Conservation (phyloP, 2,329 filamentous ascomycete species). For the Zymoseptoria tritici region DNA sequence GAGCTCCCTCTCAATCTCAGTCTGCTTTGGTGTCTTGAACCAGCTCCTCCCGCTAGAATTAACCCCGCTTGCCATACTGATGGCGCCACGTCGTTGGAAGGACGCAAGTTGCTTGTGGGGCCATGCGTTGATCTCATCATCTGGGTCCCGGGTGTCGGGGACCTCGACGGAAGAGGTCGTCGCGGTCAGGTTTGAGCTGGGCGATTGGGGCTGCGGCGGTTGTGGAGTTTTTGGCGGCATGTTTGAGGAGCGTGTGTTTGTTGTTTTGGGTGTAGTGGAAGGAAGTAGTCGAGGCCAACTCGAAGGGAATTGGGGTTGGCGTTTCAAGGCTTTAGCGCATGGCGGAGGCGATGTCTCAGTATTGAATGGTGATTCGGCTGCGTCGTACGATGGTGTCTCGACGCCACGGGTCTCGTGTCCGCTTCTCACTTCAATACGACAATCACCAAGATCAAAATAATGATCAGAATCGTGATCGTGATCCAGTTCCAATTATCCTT, state of each 20-base stretch:
- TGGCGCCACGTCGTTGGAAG: background rate
- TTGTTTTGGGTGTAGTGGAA: too few species aligned
- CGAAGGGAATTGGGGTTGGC: too few species aligned
- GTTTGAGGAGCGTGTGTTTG: too few species aligned
- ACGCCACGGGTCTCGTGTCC: too few species aligned
- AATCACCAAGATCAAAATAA: constrained; percentile 75
- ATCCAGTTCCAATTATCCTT: constrained; percentile 84
- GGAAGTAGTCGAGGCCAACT: too few species aligned
- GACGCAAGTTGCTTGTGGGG: background rate
- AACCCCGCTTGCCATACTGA: background rate
- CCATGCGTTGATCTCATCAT: background rate
- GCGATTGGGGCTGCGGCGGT: background rate
- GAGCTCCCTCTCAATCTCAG: background rate
- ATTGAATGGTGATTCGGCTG: too few species aligned
- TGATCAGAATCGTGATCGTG: constrained; percentile 69
- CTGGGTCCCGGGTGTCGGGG: background rate
- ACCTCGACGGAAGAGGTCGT: background rate
- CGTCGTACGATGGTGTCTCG: too few species aligned
- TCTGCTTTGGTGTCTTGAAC: background rate
- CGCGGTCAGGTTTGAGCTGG: too few species aligned
- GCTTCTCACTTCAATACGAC: constrained; percentile 60
- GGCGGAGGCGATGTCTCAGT: too few species aligned
- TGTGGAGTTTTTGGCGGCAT: background rate
- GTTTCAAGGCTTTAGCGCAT: too few species aligned
- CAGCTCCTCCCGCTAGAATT: too few species aligned